A percentile compares a stretch with the other conserved stretches of the same genome.
These are phyloP conservation scores for Cladosporium sp. DNA, from an alignment of 2,329 filamentous ascomycete species.

Conservation along the genomic window DNA sequence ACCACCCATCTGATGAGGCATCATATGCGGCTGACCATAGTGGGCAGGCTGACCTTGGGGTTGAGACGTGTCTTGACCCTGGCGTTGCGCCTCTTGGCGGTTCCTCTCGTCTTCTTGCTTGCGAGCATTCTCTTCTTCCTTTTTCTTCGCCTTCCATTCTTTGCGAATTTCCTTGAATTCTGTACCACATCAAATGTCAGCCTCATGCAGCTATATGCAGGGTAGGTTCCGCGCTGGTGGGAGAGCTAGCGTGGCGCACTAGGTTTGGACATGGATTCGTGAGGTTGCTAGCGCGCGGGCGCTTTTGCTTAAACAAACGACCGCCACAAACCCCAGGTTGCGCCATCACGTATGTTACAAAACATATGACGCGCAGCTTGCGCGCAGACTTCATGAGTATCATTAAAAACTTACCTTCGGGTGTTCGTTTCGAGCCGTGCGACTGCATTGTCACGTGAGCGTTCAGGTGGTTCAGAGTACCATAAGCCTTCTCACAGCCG, in stretches of 20 bases:
- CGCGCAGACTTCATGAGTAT: neutral
- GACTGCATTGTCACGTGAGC: constrained; percentile 99
- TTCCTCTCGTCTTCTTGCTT: constrained; percentile 86
- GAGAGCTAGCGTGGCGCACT: constrained; percentile 34
- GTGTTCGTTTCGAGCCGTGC: constrained; percentile 89
- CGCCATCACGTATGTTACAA: neutral
- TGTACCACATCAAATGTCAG: constrained; percentile 49
- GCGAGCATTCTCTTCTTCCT: constrained; percentile 89
- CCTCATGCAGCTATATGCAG: constrained; percentile 27
- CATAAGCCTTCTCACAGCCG: constrained; percentile 97
- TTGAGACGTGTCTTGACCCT: constrained; percentile 53
- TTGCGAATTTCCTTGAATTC: constrained; percentile 99
- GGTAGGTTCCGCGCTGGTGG: constrained; percentile 26
- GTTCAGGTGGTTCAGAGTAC: constrained; percentile 94
- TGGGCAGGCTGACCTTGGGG: constrained; percentile 51
- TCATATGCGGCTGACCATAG: constrained; percentile 46
- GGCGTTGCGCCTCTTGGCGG: constrained; percentile 63
- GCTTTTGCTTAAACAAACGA: constrained; percentile 27
- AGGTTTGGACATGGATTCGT: constrained; percentile 32
- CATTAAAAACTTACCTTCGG: constrained; percentile 74
- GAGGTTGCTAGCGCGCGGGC: constrained; percentile 35
- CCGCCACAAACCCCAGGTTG: constrained; percentile 25
- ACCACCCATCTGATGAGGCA: constrained; percentile 47
- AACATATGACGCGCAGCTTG: neutral
- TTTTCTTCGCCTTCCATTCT: constrained; percentile 99